phyloP scores from a whole-genome alignment of 2,329 filamentous ascomycete genomes.

The Biscogniauxia mediterranea region DNA sequence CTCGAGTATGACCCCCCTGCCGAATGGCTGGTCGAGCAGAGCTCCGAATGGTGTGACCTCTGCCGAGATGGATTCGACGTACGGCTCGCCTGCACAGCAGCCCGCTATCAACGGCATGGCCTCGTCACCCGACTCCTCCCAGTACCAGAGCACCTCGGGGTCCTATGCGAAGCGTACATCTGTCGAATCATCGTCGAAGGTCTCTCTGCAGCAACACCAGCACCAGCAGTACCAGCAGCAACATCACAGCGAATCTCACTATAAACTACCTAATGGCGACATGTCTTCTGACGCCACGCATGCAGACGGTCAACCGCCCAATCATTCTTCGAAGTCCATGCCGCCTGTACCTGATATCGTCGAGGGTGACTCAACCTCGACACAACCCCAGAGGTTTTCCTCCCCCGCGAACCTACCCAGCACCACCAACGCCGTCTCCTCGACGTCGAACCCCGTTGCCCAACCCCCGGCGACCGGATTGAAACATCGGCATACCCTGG shows the following conservation, averaged over 20 bases:
- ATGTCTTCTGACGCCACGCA: slow-evolving; percentile 17
- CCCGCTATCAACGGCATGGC: slow-evolving; percentile 14
- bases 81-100: slow-evolving; percentile 22
- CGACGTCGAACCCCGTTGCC: slow-evolving; percentile 46
- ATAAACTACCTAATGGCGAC: slow-evolving; percentile 32
- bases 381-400: slow-evolving; percentile 57
- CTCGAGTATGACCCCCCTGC: slow-evolving; percentile 59
- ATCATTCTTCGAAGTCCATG: slow-evolving; percentile 21
- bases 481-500: slow-evolving; percentile 82
- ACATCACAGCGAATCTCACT: slow-evolving; percentile 33
- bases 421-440: slow-evolving; percentile 25
- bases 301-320: slow-evolving; percentile 20
- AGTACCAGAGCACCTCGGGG: slow-evolving; percentile 32
- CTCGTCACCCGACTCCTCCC: slow-evolving; percentile 12
- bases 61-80: slow-evolving; percentile 37
- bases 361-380: slow-evolving; percentile 29
- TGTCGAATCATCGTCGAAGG: slow-evolving; percentile 30
- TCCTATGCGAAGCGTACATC: slow-evolving; percentile 33
- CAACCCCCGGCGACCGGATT: slow-evolving; percentile 56
- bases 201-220: slow-evolving; percentile 29
- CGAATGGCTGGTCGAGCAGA: slow-evolving; percentile 51
- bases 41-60: slow-evolving; percentile 30
- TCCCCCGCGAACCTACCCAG: slow-evolving; percentile 59
- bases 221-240: too few relatives aligned
- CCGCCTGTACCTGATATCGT: slow-evolving; percentile 28